Conservation (phyloP, 495 filamentous ascomycete species). For the Thermothielavioides terrestris region DNA sequence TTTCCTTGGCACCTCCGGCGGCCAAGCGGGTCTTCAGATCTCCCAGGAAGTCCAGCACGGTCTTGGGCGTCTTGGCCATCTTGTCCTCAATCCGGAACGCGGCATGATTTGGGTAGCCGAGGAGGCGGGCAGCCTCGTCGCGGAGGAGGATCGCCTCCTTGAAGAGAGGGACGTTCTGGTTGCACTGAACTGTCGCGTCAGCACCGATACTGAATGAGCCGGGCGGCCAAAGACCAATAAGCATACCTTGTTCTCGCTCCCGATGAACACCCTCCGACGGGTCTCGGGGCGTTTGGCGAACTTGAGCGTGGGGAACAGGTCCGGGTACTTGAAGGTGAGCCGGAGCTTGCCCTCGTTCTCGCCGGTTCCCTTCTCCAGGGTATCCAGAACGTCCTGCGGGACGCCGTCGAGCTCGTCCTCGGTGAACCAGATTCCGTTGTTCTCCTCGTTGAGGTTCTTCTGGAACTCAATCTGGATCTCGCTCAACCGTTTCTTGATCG, state of each 20-base stretch:
- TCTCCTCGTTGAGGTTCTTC: slow-evolving; percentile 56
- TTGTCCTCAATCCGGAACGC: slow-evolving; percentile 88
- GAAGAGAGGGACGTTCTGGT: slow-evolving; percentile 79
- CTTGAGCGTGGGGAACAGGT: slow-evolving; percentile 52
- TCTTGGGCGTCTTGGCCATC: slow-evolving; percentile 91
- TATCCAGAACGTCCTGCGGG: slow-evolving; percentile 45
- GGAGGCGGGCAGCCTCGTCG: slow-evolving; percentile 83
- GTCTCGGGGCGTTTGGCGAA: slow-evolving; percentile 48
- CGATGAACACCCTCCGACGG: slow-evolving; percentile 47
- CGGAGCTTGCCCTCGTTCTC: slow-evolving; percentile 55
- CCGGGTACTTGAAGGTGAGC: slow-evolving; percentile 55
- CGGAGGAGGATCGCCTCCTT: slow-evolving; percentile 77
- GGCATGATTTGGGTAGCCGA: slow-evolving; percentile 90
- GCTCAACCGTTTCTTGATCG: slow-evolving; percentile 54
- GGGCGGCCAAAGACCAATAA: background rate
- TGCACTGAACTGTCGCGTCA: slow-evolving; percentile 43
- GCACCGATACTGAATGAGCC: no score
- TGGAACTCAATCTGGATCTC: slow-evolving; percentile 49
- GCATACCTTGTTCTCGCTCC: slow-evolving; percentile 50
- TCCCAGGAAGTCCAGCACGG: slow-evolving; percentile 73
- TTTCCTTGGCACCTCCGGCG: slow-evolving; percentile 71
- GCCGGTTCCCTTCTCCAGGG: slow-evolving; percentile 61
- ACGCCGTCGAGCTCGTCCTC: slow-evolving; percentile 51
- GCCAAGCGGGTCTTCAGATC: slow-evolving; percentile 69
- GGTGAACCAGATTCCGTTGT: slow-evolving; percentile 52